phyloP scores from a whole-genome alignment of 768 basidiomycete species.

The Boletus edulis region DNA sequence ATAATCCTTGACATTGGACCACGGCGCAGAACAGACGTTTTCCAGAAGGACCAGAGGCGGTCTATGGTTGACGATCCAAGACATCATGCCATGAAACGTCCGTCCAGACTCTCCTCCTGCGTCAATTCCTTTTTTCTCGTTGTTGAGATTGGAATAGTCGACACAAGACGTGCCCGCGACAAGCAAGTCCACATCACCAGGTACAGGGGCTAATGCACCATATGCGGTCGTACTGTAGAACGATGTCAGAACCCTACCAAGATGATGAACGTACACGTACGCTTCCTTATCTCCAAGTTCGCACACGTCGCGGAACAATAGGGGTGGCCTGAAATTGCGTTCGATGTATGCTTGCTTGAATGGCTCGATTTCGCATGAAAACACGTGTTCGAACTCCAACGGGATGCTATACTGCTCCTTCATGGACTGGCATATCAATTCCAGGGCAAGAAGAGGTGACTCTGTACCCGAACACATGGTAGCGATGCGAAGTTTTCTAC shows the following conservation, averaged over 20 bases:
- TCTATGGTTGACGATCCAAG: slow-evolving; percentile 82
- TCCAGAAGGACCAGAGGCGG: slow-evolving; percentile 93
- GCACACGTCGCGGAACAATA: slow-evolving; percentile 92
- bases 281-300: slow-evolving; percentile 79
- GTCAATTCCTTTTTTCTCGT: slow-evolving; percentile 85
- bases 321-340: slow-evolving; percentile 89
- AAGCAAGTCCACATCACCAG: slow-evolving; percentile 86
- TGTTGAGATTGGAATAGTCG: slow-evolving; percentile 96
- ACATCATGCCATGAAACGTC: slow-evolving; percentile 94
- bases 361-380: slow-evolving; percentile 96
- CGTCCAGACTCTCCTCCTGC: slow-evolving; percentile 90
- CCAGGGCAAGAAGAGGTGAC: slow-evolving; percentile 87
- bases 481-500: slow-evolving; percentile 86
- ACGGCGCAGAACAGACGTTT: slow-evolving; percentile 91
- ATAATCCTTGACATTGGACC: slow-evolving; percentile 70
- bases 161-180: slow-evolving; percentile 96
- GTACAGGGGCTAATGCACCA: slow-evolving; percentile 80
- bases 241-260: background rate
- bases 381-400: slow-evolving; percentile 84
- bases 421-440: slow-evolving; percentile 77
- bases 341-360: slow-evolving; percentile 99
- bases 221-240: slow-evolving; percentile 81
- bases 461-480: slow-evolving; percentile 99
- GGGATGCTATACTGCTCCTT: slow-evolving; percentile 60
- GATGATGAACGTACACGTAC: slow-evolving; percentile 41